phyloP scores from a whole-genome alignment of 148 eudicot species.

The Selenicereus undatus region DNA sequence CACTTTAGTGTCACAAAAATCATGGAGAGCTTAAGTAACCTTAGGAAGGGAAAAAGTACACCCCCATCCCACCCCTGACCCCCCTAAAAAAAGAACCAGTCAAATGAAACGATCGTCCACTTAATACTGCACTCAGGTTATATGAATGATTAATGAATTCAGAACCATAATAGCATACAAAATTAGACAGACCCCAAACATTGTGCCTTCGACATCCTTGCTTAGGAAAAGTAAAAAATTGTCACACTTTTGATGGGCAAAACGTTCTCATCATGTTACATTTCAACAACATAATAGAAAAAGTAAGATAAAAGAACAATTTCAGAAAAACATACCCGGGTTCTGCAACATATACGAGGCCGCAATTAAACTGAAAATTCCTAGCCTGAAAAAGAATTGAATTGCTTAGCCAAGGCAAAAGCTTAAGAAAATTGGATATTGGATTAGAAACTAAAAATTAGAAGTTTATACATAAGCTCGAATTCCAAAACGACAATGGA shows the following conservation, averaged over 20 bases:
- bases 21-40: background rate
- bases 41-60: background rate
- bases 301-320: background rate
- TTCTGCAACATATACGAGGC: slow-evolving; percentile 95
- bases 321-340: slow-evolving; percentile 62
- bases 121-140: background rate
- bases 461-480: background rate
- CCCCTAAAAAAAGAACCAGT: background rate
- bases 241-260: background rate
- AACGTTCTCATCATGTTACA: background rate
- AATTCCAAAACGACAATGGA: background rate
- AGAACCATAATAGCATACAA: background rate
- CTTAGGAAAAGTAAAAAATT: background rate
- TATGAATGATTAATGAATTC: background rate
- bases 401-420: slow-evolving; percentile 3
- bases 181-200: background rate
- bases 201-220: background rate
- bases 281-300: background rate
- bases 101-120: background rate
- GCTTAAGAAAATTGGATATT: background rate
- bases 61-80: background rate
- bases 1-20: background rate
- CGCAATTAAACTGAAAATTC: slow-evolving; percentile 88
- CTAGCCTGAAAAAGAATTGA: slow-evolving; percentile 61
- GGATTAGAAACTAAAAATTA: background rate